Base-by-base conservation (phyloP, 2,329 filamentous ascomycete species). In the Albophoma yamanashiensis region DNA sequence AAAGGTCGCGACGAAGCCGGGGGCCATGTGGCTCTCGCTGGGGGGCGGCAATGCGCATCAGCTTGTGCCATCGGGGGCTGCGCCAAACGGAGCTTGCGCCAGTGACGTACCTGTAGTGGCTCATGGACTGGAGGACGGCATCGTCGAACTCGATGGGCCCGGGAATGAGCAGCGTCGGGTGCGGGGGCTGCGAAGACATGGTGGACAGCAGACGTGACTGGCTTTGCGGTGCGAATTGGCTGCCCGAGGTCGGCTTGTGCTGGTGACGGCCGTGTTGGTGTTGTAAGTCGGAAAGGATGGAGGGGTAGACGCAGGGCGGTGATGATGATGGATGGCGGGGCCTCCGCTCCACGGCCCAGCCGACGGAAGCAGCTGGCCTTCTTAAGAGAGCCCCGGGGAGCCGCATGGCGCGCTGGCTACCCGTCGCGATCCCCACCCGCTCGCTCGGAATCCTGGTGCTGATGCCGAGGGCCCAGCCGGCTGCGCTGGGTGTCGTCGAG, bases 121-220 rank as follows among this genome's bases (percentile, higher is more conserved):
- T 88, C 93, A 97, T 97, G 63, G 92, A 91, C 75, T 92, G 85
- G 58, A 97, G 85, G 62, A 97, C 93, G 56, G 87, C 92, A 93
- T 97, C 93, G 74, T 97, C 93, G 72, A 97, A 97, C 79, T 97
- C 93, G 75, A 97, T 96, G 70, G 94, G 94, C 64, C 94, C 94
- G 57, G 94, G 94, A 71, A 99, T 97, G 77, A 99, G 86, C 76
- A 99, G 81, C 60, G 93, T 88, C 52, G 84, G 76, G 71, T 88
- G 85, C 57, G 79, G 74, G 59, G 83, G 79, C 68, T 87, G 85
- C 62, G 78, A 79, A 66, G 84, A 86, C 85, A 87, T 87, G 59
- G 70, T 78, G 71, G 69, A 63, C 45, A 60, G 59, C 45, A 66
- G 66, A 59, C 62, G 68, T 59, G 60, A 64, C 31, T 64, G 64